These are phyloP conservation scores for Paramyrothecium sp. DNA, from an alignment of 2,329 filamentous ascomycete genomes.

Conservation along the genomic window DNA sequence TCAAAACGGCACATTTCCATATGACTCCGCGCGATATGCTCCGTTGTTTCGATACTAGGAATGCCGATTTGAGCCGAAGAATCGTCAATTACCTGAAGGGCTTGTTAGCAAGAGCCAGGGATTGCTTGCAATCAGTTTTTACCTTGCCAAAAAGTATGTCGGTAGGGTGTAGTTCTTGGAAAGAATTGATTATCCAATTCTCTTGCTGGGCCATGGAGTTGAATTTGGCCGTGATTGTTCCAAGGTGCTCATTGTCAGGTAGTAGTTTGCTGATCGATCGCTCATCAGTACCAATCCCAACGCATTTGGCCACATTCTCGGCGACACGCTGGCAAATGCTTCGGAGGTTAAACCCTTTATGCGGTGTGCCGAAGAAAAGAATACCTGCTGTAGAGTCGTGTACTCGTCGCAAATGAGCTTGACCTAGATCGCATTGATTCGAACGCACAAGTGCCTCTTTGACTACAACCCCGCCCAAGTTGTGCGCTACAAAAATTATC, in stretches of 20 bases:
- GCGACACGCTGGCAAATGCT: slow-evolving; percentile 15
- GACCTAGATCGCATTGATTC: slow-evolving; percentile 1
- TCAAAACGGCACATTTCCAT: slow-evolving; percentile 34
- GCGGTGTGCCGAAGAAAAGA: slow-evolving; percentile 33
- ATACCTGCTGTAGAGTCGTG: slow-evolving; percentile 23
- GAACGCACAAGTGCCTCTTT: slow-evolving; percentile 21
- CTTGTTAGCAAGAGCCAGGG: background rate
- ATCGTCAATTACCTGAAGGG: slow-evolving; percentile 30
- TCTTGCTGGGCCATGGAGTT: slow-evolving; percentile 21
- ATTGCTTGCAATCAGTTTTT: background rate
- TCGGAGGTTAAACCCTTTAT: slow-evolving; percentile 21
- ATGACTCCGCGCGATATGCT: slow-evolving; percentile 31
- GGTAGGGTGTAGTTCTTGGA: slow-evolving; percentile 25
- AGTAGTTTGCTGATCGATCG: slow-evolving; percentile 29
- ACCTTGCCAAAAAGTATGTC: background rate
- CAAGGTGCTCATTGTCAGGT: slow-evolving; percentile 29
- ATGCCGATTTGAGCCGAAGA: slow-evolving; percentile 30
- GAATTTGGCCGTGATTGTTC: slow-evolving; percentile 26
- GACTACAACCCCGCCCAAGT: slow-evolving; percentile 30
- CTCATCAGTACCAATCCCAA: slow-evolving; percentile 24
- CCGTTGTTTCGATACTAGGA: slow-evolving; percentile 23
- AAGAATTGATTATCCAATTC: slow-evolving; percentile 32
- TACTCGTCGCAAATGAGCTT: slow-evolving; percentile 8
- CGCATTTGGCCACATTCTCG: slow-evolving; percentile 8
- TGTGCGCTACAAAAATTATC: slow-evolving; percentile 29